These are phyloP conservation scores for Hibiscus mutabilis DNA, from an alignment of 345 rosid genomes.

Conservation along the genomic window DNA sequence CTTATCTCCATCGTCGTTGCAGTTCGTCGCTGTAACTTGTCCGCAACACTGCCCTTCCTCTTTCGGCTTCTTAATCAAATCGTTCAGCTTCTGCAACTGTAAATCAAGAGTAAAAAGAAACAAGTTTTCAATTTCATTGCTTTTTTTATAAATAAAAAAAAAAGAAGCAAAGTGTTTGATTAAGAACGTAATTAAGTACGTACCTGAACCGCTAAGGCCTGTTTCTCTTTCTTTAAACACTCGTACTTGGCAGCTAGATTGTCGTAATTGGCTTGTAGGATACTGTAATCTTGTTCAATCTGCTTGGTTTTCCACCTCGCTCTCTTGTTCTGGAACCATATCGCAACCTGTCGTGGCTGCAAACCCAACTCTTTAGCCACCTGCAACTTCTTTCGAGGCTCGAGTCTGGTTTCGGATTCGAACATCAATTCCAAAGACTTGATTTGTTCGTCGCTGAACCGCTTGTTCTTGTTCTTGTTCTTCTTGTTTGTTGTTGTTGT, in stretches of 20 bases:
- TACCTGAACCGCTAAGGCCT: slow-evolving; percentile 51
- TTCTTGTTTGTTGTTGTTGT: slow-evolving; percentile 20
- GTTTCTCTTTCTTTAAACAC: slow-evolving; percentile 58
- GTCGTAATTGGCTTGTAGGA: slow-evolving; percentile 45
- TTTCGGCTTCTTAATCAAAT: slow-evolving; percentile 19
- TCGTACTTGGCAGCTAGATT: slow-evolving; percentile 53
- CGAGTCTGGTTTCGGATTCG: slow-evolving; percentile 61
- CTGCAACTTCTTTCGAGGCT: slow-evolving; percentile 65
- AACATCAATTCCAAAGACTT: slow-evolving; percentile 64
- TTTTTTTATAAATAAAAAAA: too few species aligned
- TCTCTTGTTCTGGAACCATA: background rate
- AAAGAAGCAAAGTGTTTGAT: background rate
- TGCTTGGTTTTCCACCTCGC: slow-evolving; percentile 85
- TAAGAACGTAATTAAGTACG: background rate
- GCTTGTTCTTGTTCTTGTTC: slow-evolving; percentile 40
- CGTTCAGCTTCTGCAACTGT: slow-evolving; percentile 61
- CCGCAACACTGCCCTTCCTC: slow-evolving; percentile 28
- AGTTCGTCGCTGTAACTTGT: slow-evolving; percentile 14
- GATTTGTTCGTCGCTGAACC: slow-evolving; percentile 82
- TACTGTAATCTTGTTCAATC: slow-evolving; percentile 53
- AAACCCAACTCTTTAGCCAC: slow-evolving; percentile 47
- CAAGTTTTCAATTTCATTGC: too few species aligned
- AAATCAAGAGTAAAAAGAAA: background rate
- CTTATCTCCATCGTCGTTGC: slow-evolving; percentile 37
- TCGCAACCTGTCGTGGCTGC: background rate